Percentiles rank a stretch among this genome's conserved stretches.
These are phyloP conservation scores for Hypoxylon crocopeplum DNA, from an alignment of 495 filamentous ascomycete species.

Conservation along the genomic window DNA sequence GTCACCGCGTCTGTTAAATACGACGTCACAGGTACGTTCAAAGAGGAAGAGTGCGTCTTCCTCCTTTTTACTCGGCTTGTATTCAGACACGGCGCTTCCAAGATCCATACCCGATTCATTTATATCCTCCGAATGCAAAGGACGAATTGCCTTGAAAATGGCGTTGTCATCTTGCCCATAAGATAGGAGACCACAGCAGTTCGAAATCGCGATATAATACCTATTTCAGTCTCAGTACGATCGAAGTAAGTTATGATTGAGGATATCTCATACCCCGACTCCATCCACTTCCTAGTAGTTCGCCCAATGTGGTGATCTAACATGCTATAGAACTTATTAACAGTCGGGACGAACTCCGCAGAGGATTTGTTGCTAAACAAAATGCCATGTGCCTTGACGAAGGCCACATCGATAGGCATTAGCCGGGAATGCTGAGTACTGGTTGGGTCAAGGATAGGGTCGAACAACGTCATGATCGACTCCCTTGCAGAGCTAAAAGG, in stretches of 20 bases:
- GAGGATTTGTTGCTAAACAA: conserved; percentile 65
- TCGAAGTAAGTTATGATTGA: conserved; percentile 58
- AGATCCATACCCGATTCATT: not conserved
- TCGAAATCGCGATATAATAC: conserved; percentile 65
- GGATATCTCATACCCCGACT: conserved; percentile 61
- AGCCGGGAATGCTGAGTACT: conserved; percentile 41
- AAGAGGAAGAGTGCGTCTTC: conserved; percentile 30
- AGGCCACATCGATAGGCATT: conserved; percentile 52
- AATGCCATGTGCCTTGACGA: conserved; percentile 70
- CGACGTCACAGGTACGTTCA: conserved; percentile 51
- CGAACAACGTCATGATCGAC: conserved; percentile 74
- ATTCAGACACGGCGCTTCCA: conserved; percentile 4
- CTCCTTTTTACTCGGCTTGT: conserved; percentile 22
- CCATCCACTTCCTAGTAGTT: conserved; percentile 65
- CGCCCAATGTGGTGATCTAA: conserved; percentile 67
- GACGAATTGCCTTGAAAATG: conserved; percentile 42
- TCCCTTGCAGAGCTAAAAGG: conserved; percentile 70
- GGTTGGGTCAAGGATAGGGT: conserved; percentile 61
- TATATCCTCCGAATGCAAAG: conserved; percentile 23
- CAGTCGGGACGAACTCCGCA: conserved; percentile 54
- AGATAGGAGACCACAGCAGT: conserved; percentile 48
- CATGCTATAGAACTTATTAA: conserved; percentile 57
- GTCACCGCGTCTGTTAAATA: conserved; percentile 67
- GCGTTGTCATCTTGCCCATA: conserved; percentile 49
- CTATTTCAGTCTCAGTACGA: conserved; percentile 54